Evolutionary conservation across 2,329 filamentous ascomycete genomes (phyloP).

Genomic region (Cercospora brassicicola): DNA sequence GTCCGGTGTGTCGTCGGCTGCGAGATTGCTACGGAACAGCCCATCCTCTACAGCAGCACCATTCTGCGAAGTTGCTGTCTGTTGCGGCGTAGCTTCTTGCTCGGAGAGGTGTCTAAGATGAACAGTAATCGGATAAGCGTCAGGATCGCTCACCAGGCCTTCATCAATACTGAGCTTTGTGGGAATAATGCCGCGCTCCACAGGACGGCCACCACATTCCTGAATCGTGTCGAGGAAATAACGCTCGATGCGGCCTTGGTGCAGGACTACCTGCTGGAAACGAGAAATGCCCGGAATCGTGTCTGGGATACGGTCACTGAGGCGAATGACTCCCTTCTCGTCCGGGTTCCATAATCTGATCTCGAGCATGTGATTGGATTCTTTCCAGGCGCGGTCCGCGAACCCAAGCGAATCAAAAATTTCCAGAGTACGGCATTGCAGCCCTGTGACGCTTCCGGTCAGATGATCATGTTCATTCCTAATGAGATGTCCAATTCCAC

Average conservation of each 20-base stretch:
- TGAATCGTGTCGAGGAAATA: conserved; percentile 41
- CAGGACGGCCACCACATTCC: conserved; percentile 54
- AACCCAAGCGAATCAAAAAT: conserved; percentile 63
- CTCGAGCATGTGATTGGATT: conserved; percentile 64
- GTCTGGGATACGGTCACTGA: conserved; percentile 61
- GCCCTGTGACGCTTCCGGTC: conserved; percentile 26
- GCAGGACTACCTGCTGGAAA: conserved; percentile 63
- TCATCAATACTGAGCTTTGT: conserved; percentile 58
- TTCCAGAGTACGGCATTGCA: conserved; percentile 47
- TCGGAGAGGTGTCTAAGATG: conserved; percentile 59
- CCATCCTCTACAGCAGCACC: conserved; percentile 49
- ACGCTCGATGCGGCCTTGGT: conserved; percentile 69
- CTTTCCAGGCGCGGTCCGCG: conserved; percentile 60
- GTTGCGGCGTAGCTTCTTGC: conserved; percentile 57
- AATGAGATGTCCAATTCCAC: background rate
- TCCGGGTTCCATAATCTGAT: conserved; percentile 55
- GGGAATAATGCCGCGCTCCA: conserved; percentile 63
- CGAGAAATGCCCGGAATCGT: conserved; percentile 50
- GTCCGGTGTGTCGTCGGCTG: conserved; percentile 28
- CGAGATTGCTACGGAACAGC: conserved; percentile 58
- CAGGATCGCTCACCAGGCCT: conserved; percentile 49
- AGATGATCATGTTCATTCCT: no score
- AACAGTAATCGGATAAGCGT: conserved; percentile 62
- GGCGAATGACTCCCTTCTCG: conserved; percentile 55
- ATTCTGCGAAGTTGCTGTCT: conserved; percentile 40